Percentiles rank a stretch among this genome's conserved stretches.
These are phyloP conservation scores for Aspergillus sergii DNA, from an alignment of 2,329 filamentous ascomycete species.

Conservation along the genomic window DNA sequence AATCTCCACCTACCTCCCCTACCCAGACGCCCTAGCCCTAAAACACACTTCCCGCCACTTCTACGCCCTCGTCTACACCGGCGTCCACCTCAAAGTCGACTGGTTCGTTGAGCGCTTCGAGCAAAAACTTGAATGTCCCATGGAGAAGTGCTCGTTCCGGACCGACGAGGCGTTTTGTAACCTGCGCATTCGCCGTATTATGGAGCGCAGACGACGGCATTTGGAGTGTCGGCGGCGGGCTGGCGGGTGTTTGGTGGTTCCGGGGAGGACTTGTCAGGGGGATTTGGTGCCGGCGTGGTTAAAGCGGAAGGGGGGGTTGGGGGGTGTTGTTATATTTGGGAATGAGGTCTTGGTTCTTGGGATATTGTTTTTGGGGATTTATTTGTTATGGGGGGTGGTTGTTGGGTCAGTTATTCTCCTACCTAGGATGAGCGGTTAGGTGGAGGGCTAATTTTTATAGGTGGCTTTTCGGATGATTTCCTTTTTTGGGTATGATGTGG, in stretches of 20 bases:
- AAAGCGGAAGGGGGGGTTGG: conserved; percentile 22
- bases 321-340: conserved; percentile 19
- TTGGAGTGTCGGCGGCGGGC: conserved; percentile 36
- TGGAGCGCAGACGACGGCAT: conserved; percentile 45
- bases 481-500: background rate
- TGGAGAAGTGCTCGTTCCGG: conserved; percentile 47
- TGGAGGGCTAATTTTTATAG: background rate
- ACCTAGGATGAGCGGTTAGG: background rate
- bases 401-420: background rate
- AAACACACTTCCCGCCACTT: conserved; percentile 69
- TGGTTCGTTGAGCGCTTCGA: conserved; percentile 69
- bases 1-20: conserved; percentile 63
- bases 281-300: conserved; percentile 34
- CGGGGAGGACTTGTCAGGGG: conserved; percentile 37
- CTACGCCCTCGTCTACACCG: conserved; percentile 66
- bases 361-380: conserved; percentile 16
- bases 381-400: conserved; percentile 15
- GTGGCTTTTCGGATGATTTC: background rate
- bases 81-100: conserved; percentile 65
- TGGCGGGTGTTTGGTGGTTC: conserved; percentile 42
- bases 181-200: conserved; percentile 42
- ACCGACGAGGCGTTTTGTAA: conserved; percentile 48
- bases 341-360: conserved; percentile 29
- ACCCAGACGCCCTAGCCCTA: conserved; percentile 71
- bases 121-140: conserved; percentile 67